Percentiles rank a stretch among this genome's conserved stretches.
These are phyloP conservation scores for Venturia aucupariae DNA, from an alignment of 2,329 filamentous ascomycete genomes.

Conservation along the genomic window DNA sequence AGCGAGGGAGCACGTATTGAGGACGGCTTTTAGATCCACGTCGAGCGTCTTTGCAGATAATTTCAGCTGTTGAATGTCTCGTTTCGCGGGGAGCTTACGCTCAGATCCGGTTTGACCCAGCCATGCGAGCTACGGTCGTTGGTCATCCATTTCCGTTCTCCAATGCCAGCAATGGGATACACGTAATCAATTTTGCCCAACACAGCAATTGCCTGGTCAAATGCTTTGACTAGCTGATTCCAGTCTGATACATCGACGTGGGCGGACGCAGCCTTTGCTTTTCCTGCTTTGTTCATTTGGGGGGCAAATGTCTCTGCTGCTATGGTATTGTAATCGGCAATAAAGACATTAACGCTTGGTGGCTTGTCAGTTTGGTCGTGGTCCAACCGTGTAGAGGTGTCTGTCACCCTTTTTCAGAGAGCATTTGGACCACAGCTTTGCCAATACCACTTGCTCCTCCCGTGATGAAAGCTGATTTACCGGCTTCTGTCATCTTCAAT, in stretches of 20 bases:
- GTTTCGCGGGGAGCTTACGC: not conserved
- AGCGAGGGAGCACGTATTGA: conserved; percentile 34
- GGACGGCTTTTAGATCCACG: conserved; percentile 33
- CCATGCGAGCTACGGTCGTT: conserved; percentile 18
- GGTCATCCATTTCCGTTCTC: conserved; percentile 25
- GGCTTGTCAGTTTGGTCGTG: not conserved
- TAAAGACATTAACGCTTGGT: conserved; percentile 7
- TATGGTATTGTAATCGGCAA: conserved; percentile 7
- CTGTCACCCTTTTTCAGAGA: conserved; percentile 11
- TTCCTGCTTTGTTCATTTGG: not conserved
- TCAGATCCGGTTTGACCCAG: conserved; percentile 32
- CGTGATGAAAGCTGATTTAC: conserved; percentile 8
- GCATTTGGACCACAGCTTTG: conserved; percentile 10
- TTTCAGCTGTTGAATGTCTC: not conserved
- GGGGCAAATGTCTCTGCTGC: not conserved
- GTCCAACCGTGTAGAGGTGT: not conserved
- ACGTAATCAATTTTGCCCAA: conserved; percentile 13
- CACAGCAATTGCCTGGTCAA: not conserved
- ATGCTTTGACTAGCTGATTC: conserved; percentile 8
- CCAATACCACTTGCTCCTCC: conserved; percentile 13
- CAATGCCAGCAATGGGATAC: conserved; percentile 13
- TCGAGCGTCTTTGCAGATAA: conserved; percentile 24
- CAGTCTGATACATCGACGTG: conserved; percentile 11
- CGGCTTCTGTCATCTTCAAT: not conserved
- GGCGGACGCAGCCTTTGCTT: not conserved